Evolutionary conservation across 441 rosid genomes (phyloP), one percentile per base, ranked within the genome.

Genomic region (Adansonia rubrostipa): DNA sequence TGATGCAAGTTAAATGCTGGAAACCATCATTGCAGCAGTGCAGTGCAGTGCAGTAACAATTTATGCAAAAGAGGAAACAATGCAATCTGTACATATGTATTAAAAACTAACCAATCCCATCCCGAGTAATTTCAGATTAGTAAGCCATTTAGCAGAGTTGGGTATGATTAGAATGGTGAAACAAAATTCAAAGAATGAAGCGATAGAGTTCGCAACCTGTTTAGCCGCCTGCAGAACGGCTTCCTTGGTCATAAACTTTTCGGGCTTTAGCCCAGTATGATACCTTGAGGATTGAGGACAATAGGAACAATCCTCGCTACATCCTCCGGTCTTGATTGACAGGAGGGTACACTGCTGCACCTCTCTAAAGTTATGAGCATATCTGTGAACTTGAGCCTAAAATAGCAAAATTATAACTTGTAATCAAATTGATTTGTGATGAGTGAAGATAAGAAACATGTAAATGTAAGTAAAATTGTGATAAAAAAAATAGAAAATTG

Each of bases 291-390:
- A 96, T 78, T 96, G 99, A 71, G 99, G 98, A 82, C 99, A 94
- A 80, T 96, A 96, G 0, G 99, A 92, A 83, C 99, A 96, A 85
- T 96, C 99, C 82, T 96, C 99, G 74, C 97, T 90, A 63, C 99
- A 96, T 10, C 98, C 99, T 79, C 98, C 99, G 15, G 99, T 96
- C 93, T 96, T 96, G 56, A 96, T 92, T 13, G 98, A 96, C 62
- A 94, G 97, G 11, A 96, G 92, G 11, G 99, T 92, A 84, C 99
- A 96, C 79, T 96, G 99, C 87, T 94, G 99, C 80, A 96, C 99
- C 84, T 96, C 98, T 88, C 99, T 87, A 77, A 96, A 96, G 81
- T 94, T 96, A 76, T 96, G 99, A 79, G 92, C 93, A 84, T 92
- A 88, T 71, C 99, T 91, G 77, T 96, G 99, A 79, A 96, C 97